These are phyloP conservation scores for Ascochyta rabiei DNA, from an alignment of 2,329 filamentous ascomycete genomes.

Conservation along the genomic window DNA sequence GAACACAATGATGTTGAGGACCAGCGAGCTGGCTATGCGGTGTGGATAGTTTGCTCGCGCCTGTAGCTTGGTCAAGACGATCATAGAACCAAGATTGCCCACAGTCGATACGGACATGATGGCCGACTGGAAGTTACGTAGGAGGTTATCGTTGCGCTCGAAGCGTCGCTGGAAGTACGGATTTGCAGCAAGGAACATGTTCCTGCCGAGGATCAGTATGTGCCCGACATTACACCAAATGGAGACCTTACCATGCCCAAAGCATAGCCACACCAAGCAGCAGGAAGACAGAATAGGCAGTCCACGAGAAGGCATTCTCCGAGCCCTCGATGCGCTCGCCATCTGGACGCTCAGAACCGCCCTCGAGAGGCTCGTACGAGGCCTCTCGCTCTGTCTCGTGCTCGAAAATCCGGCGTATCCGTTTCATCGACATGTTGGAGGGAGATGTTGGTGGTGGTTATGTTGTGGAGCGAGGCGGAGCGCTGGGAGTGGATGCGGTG, in stretches of 20 bases:
- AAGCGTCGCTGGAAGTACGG: constrained; percentile 92
- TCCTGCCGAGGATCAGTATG: constrained; percentile 62
- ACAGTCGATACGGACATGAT: constrained; percentile 86
- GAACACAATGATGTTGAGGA: constrained; percentile 80
- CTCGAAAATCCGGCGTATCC: constrained; percentile 40
- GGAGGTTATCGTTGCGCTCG: constrained; percentile 70
- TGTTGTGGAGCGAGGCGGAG: constrained; percentile 14
- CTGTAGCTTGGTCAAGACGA: constrained; percentile 81
- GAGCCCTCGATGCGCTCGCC: constrained; percentile 40
- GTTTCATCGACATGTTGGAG: constrained; percentile 41
- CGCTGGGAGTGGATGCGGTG: constrained; percentile 8
- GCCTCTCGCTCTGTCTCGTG: constrained; percentile 29
- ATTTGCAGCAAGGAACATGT: constrained; percentile 96
- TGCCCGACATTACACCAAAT: not conserved
- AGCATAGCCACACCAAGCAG: constrained; percentile 91
- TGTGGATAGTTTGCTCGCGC: constrained; percentile 83
- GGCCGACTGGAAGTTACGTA: constrained; percentile 84
- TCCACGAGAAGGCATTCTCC: constrained; percentile 70
- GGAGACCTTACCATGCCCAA: constrained; percentile 80
- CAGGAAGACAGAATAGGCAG: constrained; percentile 85
- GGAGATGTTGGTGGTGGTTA: not conserved
- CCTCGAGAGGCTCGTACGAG: constrained; percentile 48
- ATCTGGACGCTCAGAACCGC: constrained; percentile 43
- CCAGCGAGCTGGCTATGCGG: constrained; percentile 78
- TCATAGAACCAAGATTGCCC: constrained; percentile 77